Percentiles rank a stretch among this genome's conserved stretches.
phyloP scores from a whole-genome alignment of 2,329 filamentous ascomycete species.

The Lecanosticta acicola region DNA sequence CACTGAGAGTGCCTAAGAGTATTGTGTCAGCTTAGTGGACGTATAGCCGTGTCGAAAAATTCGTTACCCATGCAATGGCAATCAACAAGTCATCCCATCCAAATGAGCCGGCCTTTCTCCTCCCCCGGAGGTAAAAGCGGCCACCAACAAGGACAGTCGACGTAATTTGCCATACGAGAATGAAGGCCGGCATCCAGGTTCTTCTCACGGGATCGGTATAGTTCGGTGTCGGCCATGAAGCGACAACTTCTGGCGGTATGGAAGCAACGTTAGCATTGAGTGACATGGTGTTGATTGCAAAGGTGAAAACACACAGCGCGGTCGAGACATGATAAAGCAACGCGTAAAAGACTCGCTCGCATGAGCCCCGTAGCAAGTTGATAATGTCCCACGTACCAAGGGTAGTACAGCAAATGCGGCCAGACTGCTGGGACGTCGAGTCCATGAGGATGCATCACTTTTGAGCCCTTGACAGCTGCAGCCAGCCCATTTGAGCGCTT shows the following conservation, averaged over 20 bases:
- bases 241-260: background rate
- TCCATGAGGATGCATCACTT: no score
- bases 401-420: no score
- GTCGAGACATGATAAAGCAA: no score
- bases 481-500: background rate
- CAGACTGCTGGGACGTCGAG: no score
- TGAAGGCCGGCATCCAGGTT: constrained; percentile 27
- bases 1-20: background rate
- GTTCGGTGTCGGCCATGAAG: constrained; percentile 10
- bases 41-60: no score
- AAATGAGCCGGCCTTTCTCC: constrained; percentile 19
- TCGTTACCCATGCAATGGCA: constrained; percentile 1
- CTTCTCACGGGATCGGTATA: constrained; percentile 23
- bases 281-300: background rate
- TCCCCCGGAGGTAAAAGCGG: constrained; percentile 24
- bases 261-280: background rate
- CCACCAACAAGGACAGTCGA: constrained; percentile 20
- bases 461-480: background rate
- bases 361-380: no score
- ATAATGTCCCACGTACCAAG: no score
- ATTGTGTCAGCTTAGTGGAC: background rate
- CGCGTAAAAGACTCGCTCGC: no score
- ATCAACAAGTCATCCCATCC: constrained; percentile 27
- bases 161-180: constrained; percentile 16
- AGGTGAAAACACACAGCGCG: no score